These are phyloP conservation scores for Apiotrichum domesticum DNA, from an alignment of 1,284 basidiomycete genomes.

Conservation along the genomic window DNA sequence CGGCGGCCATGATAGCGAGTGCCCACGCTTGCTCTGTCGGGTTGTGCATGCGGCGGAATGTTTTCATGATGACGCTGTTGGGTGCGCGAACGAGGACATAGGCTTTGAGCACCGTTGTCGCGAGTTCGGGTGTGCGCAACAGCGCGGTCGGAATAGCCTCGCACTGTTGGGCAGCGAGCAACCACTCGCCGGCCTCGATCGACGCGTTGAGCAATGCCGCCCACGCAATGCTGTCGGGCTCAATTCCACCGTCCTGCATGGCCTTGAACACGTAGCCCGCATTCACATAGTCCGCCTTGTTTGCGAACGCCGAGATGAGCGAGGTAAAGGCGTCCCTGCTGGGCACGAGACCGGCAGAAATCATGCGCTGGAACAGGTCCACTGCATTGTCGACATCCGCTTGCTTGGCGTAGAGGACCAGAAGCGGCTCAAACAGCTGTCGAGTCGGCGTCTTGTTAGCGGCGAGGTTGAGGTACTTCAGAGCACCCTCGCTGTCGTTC, in stretches of 20 bases:
- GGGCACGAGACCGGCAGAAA: slow-evolving; percentile 51
- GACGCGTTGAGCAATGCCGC: slow-evolving; percentile 75
- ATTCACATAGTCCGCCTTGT: slow-evolving; percentile 59
- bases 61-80: slow-evolving; percentile 57
- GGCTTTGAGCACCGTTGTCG: slow-evolving; percentile 75
- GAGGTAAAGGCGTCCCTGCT: slow-evolving; percentile 59
- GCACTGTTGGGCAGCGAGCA: slow-evolving; percentile 25
- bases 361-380: slow-evolving; percentile 61
- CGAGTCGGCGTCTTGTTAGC: slow-evolving; percentile 9
- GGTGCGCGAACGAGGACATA: slow-evolving; percentile 76
- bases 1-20: slow-evolving; percentile 74
- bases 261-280: slow-evolving; percentile 63
- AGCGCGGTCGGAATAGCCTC: slow-evolving; percentile 41
- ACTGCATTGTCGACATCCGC: slow-evolving; percentile 58
- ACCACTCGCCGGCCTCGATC: slow-evolving; percentile 68
- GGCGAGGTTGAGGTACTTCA: slow-evolving; percentile 13
- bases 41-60: slow-evolving; percentile 57
- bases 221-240: slow-evolving; percentile 61
- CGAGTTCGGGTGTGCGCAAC: not conserved
- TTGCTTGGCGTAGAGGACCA: slow-evolving; percentile 57
- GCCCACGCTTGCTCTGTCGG: slow-evolving; percentile 56
- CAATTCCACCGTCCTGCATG: slow-evolving; percentile 50
- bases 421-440: slow-evolving; percentile 51
- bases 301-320: slow-evolving; percentile 64
- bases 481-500: slow-evolving; percentile 14